Percentiles rank a stretch among this genome's conserved stretches.
Evolutionary conservation across 2,329 filamentous ascomycete genomes (phyloP).

Genomic region (Penicillium sp.): DNA sequence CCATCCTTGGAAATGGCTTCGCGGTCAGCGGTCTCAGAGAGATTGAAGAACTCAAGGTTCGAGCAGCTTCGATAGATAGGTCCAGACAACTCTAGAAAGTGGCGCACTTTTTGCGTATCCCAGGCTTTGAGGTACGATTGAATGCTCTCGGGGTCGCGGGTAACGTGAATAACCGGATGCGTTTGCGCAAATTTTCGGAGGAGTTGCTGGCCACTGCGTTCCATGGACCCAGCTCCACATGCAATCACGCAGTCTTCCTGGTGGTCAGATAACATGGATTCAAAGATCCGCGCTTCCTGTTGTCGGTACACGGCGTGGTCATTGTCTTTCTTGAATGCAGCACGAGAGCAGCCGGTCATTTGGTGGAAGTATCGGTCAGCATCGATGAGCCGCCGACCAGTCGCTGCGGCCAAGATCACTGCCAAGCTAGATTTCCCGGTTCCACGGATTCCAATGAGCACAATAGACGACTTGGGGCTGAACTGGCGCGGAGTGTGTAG

Average conservation of each 20-base stretch:
- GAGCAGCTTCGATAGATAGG: slow-evolving; percentile 63
- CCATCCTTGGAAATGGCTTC: slow-evolving; percentile 24
- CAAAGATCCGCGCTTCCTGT: slow-evolving; percentile 62
- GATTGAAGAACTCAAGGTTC: slow-evolving; percentile 75
- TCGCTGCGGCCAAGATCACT: slow-evolving; percentile 70
- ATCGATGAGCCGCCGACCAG: slow-evolving; percentile 67
- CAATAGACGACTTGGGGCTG: slow-evolving; percentile 63
- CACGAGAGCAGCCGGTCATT: slow-evolving; percentile 59
- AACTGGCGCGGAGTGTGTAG: slow-evolving; percentile 44
- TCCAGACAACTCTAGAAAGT: slow-evolving; percentile 53
- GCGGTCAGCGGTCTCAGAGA: slow-evolving; percentile 54
- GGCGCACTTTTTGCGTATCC: slow-evolving; percentile 56
- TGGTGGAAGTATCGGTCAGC: slow-evolving; percentile 67
- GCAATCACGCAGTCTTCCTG: slow-evolving; percentile 65
- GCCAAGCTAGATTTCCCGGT: slow-evolving; percentile 74
- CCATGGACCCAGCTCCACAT: slow-evolving; percentile 67
- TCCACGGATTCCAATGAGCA: slow-evolving; percentile 70
- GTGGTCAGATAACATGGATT: slow-evolving; percentile 59
- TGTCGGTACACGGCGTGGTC: slow-evolving; percentile 62
- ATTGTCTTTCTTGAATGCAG: slow-evolving; percentile 62
- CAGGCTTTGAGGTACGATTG: slow-evolving; percentile 60
- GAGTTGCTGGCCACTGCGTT: slow-evolving; percentile 59
- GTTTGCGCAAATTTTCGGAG: slow-evolving; percentile 61
- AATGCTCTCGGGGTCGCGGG: slow-evolving; percentile 64
- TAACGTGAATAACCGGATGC: slow-evolving; percentile 69